Base-by-base conservation (phyloP, 805 yeast genomes). In the Isabelozyma gotoi region DNA sequence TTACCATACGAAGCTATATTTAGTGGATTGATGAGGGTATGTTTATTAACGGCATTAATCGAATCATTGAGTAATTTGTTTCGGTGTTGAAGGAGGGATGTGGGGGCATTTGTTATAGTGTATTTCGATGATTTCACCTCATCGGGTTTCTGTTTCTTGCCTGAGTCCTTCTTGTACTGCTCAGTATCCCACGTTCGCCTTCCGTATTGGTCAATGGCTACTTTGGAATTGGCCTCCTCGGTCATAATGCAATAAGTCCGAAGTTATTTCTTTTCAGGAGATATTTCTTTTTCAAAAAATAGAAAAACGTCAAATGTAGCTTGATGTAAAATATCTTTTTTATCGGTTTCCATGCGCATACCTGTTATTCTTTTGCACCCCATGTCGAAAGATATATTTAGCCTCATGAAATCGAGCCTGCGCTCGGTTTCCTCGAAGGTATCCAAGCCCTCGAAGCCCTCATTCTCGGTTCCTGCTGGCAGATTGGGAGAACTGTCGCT, bases 101-200 rank as follows among this genome's bases (percentile, higher is more conserved):
- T 52, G 17, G 62, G 46, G 12, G 45, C 39, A 24, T 50, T 49
- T n/a, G 44, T 39, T 33, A 49, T 18, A 38, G 29, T 35, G 27
- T 43, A 40, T 43, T 47, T 33, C 37, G 44, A 7, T 33, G 29
- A 7, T 17, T 15, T 17, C 11, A 20, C 15, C 15, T 15, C 29
- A n/a, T 15, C 31, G 10, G 20, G 39, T 38, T 21, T 36, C 31
- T 10, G 37, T 34, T n/a, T 44, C 44, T 14, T 36, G 38, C 8
- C 36, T 38, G 7, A 33, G 31, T 68, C 68, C 38, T 70, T 54
- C 0, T 77, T 82, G 52, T 83, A 85, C 24, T 79, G 85, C 17
- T 81, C 83, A 39, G 77, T 78, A 50, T 87, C 78, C 95, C 95
- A 87, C 1, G 83, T 77, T 46, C 82, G 72, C 45, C 95, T 68